Conservation (phyloP, 2,329 filamentous ascomycete genomes). For the Colletotrichum musae region DNA sequence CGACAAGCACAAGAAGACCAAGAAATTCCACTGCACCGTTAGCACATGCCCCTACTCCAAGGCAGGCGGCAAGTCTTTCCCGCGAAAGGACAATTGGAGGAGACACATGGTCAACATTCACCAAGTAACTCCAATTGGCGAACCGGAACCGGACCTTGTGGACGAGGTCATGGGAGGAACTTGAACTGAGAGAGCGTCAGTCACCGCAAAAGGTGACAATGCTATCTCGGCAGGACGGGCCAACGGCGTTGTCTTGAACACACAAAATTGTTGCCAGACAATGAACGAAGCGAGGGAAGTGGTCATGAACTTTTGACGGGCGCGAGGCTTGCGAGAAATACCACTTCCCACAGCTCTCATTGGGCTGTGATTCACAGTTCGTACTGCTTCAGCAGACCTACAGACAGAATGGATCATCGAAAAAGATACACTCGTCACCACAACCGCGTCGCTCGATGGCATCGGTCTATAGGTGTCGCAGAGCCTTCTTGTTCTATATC, state of each 20-base stretch:
- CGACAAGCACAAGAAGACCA: slow-evolving; percentile 72
- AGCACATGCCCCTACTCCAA: slow-evolving; percentile 70
- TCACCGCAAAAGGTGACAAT: background rate
- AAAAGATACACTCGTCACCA: background rate
- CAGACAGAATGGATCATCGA: background rate
- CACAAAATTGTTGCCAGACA: background rate
- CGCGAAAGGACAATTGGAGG: slow-evolving; percentile 75
- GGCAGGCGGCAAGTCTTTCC: slow-evolving; percentile 70
- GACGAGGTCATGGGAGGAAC: slow-evolving; percentile 42
- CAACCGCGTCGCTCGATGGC: slow-evolving; percentile 13
- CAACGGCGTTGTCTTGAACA: background rate
- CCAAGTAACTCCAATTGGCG: slow-evolving; percentile 48
- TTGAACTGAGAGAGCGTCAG: slow-evolving; percentile 4
- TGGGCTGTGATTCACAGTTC: background rate
- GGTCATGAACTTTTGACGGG: slow-evolving; percentile 22
- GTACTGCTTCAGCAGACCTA: background rate
- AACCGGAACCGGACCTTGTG: slow-evolving; percentile 43
- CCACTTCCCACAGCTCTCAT: background rate
- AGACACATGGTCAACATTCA: slow-evolving; percentile 75
- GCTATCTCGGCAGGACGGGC: background rate
- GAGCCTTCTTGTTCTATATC: slow-evolving; percentile 21
- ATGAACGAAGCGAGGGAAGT: slow-evolving; percentile 33
- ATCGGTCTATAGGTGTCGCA: slow-evolving; percentile 15
- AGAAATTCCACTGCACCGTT: slow-evolving; percentile 71
- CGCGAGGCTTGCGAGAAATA: slow-evolving; percentile 30